A percentile compares a stretch with the other conserved stretches of the same genome.
Conservation (phyloP, 2,329 filamentous ascomycete genomes). For the Acrocalymma vagum region DNA sequence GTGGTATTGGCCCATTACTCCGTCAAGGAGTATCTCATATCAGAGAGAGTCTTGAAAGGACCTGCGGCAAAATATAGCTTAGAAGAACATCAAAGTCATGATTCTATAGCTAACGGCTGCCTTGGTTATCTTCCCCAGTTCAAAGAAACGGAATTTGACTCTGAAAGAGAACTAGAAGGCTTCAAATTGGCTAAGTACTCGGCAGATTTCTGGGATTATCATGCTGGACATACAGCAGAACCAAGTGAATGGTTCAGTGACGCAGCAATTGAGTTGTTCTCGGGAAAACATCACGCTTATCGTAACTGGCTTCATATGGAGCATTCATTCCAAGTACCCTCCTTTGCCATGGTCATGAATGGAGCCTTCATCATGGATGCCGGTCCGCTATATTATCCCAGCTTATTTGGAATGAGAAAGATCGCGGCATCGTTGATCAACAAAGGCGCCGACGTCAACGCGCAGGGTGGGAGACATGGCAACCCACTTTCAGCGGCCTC, state of each 20-base stretch:
- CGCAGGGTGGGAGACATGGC: constrained; percentile 10
- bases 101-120: constrained; percentile 20
- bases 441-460: constrained; percentile 13
- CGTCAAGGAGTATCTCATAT: constrained; percentile 36
- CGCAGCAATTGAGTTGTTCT: constrained; percentile 2
- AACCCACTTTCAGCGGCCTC: not conserved
- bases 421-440: constrained; percentile 16
- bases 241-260: constrained; percentile 10
- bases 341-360: no score
- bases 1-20: constrained; percentile 35
- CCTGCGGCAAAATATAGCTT: constrained; percentile 16
- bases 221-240: constrained; percentile 9
- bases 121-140: constrained; percentile 28
- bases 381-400: constrained; percentile 20
- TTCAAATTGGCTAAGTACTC: constrained; percentile 24
- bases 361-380: no score
- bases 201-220: constrained; percentile 22
- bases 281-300: constrained; percentile 3
- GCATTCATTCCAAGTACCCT: no score
- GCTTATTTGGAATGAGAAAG: constrained; percentile 12
- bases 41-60: constrained; percentile 13
- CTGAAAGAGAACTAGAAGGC: not conserved
- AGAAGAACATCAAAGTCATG: constrained; percentile 11
- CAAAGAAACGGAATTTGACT: not conserved
- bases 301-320: constrained; percentile 12